These are phyloP conservation scores for Saccharomycopsis sp. DNA, from an alignment of 805 yeast species.

Conservation along the genomic window DNA sequence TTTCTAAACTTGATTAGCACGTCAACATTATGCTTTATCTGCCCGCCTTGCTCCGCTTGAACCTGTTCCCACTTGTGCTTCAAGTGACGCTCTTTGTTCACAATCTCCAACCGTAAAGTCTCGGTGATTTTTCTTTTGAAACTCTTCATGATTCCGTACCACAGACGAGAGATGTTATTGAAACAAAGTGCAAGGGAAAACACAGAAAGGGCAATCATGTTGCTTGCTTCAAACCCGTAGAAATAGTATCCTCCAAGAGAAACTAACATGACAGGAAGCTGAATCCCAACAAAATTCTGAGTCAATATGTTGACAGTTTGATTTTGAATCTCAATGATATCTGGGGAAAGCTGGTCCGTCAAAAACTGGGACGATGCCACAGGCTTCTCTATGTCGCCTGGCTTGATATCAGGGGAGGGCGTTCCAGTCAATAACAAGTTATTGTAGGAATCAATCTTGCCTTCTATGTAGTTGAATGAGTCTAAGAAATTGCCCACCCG, in stretches of 20 bases:
- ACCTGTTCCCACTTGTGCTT: slow-evolving; percentile 6
- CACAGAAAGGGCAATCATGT: slow-evolving; percentile 11
- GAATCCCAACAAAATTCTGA: slow-evolving; percentile 15
- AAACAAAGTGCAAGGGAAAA: slow-evolving; percentile 13
- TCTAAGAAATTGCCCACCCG: slow-evolving; percentile 5
- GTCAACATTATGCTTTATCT: background rate
- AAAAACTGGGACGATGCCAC: background rate
- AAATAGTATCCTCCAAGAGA: slow-evolving; percentile 14
- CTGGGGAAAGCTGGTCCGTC: slow-evolving; percentile 5
- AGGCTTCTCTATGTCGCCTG: background rate
- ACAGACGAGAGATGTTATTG: slow-evolving; percentile 12
- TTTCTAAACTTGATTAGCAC: slow-evolving; percentile 8
- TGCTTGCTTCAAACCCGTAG: slow-evolving; percentile 16
- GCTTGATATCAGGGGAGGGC: background rate
- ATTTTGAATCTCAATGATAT: slow-evolving; percentile 13
- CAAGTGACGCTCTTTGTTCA: slow-evolving; percentile 6
- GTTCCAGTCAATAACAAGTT: background rate
- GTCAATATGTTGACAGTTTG: slow-evolving; percentile 6
- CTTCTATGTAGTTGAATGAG: slow-evolving; percentile 15
- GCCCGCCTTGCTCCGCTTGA: background rate
- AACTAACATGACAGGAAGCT: slow-evolving; percentile 14
- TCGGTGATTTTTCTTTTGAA: slow-evolving; percentile 8
- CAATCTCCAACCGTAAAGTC: slow-evolving; percentile 8
- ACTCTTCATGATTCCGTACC: slow-evolving; percentile 8
- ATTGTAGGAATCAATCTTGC: slow-evolving; percentile 9